These are phyloP conservation scores for Chaetomiaceae sp. DNA, from an alignment of 2,329 filamentous ascomycete genomes.

Conservation along the genomic window DNA sequence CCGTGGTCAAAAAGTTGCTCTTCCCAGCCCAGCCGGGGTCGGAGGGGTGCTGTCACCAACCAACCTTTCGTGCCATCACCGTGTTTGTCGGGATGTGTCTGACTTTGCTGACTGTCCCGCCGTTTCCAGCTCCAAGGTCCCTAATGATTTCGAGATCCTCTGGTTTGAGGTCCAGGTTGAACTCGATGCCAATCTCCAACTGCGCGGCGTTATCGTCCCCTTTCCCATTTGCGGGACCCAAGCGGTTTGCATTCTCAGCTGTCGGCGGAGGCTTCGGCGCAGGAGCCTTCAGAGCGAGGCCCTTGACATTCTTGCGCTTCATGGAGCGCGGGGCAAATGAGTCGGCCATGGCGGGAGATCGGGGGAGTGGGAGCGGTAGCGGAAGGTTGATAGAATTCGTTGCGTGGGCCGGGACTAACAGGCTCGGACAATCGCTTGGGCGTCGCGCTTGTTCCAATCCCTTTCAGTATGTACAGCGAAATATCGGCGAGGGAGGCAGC, in stretches of 20 bases:
- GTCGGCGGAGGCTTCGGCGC: slow-evolving; percentile 66
- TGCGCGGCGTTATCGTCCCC: slow-evolving; percentile 55
- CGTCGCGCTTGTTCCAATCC: too few relatives aligned
- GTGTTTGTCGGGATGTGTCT: slow-evolving; percentile 91
- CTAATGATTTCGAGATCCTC: slow-evolving; percentile 91
- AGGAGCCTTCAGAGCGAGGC: slow-evolving; percentile 76
- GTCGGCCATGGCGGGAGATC: slow-evolving; percentile 49
- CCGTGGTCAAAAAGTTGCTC: slow-evolving; percentile 18
- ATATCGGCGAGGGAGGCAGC: too few relatives aligned
- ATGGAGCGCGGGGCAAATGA: slow-evolving; percentile 67
- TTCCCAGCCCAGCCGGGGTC: background rate
- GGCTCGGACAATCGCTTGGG: too few relatives aligned
- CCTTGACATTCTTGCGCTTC: slow-evolving; percentile 99
- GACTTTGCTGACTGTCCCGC: slow-evolving; percentile 97
- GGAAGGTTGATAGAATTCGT: too few relatives aligned
- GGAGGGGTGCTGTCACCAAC: slow-evolving; percentile 6
- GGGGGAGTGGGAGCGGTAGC: too few relatives aligned
- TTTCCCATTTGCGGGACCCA: slow-evolving; percentile 53
- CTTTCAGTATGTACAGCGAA: too few relatives aligned
- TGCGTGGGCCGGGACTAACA: too few relatives aligned
- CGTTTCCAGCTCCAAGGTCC: slow-evolving; percentile 92
- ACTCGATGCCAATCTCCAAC: slow-evolving; percentile 95
- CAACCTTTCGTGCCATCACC: slow-evolving; percentile 94
- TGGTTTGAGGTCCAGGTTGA: slow-evolving; percentile 83
- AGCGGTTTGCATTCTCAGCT: slow-evolving; percentile 64